Evolutionary conservation across 73 alveolate genomes (phyloP), one percentile per base, ranked within the genome.

Genomic region (Paramecium bursaria): DNA sequence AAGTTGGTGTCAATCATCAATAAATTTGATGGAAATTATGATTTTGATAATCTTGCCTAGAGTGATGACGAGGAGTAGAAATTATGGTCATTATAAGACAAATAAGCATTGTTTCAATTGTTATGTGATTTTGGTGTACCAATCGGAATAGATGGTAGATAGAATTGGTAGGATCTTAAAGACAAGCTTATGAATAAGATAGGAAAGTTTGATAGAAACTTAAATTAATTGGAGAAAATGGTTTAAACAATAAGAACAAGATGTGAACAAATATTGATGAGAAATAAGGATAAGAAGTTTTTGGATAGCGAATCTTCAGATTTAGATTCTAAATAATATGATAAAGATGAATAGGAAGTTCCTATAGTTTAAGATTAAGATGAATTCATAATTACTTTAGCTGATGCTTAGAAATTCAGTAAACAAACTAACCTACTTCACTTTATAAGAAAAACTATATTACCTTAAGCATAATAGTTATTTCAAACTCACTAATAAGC

Each of bases 91-190:
- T 74, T 94, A 25, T 92, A 74, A 1, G 98, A 97, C 85, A 97
- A 97, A 86, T 90, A 90, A 39, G 80, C 74, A 11, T 47, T 97
- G 27, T 76, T 92, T 79, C 90, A 88, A 6, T 86, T 90, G 42
- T 86, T 97, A 9, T 79, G 92, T 60, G 95, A 96, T 73, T 87
- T 50, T 75, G 99, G 99, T 47, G 94, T 97, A 4, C 99, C 99
- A 9, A 87, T 93, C 14, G 88, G 92, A 60, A 74, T 86, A 25
- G 98, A 97, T 50, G 98, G 99, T 1, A 94, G 97, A 88, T 89
- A 87, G 50, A 97, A 97, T 88, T 97, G 95, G 94, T 87, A 54
- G 49, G 88, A 87, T 31, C 74, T 94, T 10, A 92, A 92, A 55
- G 97, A 94, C 67, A 94, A 94, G 46, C 50, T 92, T 50, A 79